These are phyloP conservation scores for Parasitella parasitica DNA, from an alignment of 371 early-diverging fungal genomes.

Conservation along the genomic window DNA sequence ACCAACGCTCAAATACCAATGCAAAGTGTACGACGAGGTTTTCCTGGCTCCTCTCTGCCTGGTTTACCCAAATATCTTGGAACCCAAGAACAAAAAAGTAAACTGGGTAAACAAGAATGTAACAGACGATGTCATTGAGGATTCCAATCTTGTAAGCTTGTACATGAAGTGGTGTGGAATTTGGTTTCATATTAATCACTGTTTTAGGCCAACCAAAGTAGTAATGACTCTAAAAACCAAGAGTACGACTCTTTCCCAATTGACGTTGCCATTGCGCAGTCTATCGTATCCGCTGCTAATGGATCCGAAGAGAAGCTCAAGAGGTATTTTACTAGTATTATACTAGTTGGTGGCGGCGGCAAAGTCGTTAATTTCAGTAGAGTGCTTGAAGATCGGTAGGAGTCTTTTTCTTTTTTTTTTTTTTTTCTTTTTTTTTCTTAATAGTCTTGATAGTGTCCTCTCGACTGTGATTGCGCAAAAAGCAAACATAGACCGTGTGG, in stretches of 20 bases:
- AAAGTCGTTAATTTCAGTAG: constrained; percentile 69
- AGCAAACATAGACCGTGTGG: constrained; percentile 64
- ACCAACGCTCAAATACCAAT: constrained; percentile 70
- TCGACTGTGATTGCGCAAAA: constrained; percentile 40
- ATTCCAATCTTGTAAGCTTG: constrained; percentile 26
- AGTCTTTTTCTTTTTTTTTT: no score
- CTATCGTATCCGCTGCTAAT: constrained; percentile 57
- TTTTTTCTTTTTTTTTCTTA: no score
- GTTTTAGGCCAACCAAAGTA: no score
- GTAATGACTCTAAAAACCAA: background rate
- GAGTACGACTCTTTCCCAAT: constrained; percentile 48
- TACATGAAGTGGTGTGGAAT: background rate
- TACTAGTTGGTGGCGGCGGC: constrained; percentile 87
- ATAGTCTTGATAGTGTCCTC: constrained; percentile 34
- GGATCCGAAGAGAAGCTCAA: constrained; percentile 72
- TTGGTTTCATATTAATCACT: no score
- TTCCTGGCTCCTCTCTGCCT: constrained; percentile 73
- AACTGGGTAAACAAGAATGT: constrained; percentile 26
- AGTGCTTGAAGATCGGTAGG: constrained; percentile 70
- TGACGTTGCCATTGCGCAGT: constrained; percentile 81
- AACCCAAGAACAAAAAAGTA: constrained; percentile 19
- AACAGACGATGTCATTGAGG: constrained; percentile 39
- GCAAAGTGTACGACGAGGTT: constrained; percentile 87
- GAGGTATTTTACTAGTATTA: constrained; percentile 72
- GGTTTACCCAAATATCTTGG: constrained; percentile 58